Base-by-base conservation (phyloP, 129 eudicot genomes). In the Logfia minima region DNA sequence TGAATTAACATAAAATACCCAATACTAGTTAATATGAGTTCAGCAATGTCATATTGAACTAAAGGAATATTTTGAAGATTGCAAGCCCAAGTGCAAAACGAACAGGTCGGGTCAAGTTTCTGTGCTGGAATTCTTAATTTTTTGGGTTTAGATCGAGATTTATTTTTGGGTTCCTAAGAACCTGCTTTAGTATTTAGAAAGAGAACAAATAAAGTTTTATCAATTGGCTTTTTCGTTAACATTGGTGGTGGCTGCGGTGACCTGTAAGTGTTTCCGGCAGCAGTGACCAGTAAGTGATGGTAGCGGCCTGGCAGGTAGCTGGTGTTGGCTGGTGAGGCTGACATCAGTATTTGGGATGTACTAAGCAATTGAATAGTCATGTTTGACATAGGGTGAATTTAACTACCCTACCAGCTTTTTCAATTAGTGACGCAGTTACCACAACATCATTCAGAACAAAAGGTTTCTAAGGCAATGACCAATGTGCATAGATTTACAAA, bases 41-140 rank as follows among this genome's bases (percentile, higher is more conserved):
- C 61, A 74, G 77, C 43, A 75, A 31, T 48, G 29, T 28, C 62
- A 75, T 14, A 43, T 28, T 48, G 63, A 45, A n/a, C 32, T 45
- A 21, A 19, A 16, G 10, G 16, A 26, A 65, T 3, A 66, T 24
- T n/a, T 31, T 6, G 14, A 31, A 0, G 4, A n/a, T 29, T 28
- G 45, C 70, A 14, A 4, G 5, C 55, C 14, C n/a, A 48, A 4
- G 55, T 48, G 55, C n/a, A 48, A 45, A 45, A 11, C n/a, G 4
- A 1, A 4, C 55, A 14, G 17, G 55, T 13, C 6, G n/a, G 17
- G 55, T 48, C 55, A 6, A 48, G n/a, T 3, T 48, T 48, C 55
- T 48, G 55, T 14, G 55, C n/a, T 48, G n/a, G n/a, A 48, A 48
- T 48, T 11, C n/a, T 11, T 48, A 14, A 48, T 14, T 1, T 48